Evolutionary conservation across 208 protist genomes (phyloP), one percentile per base, ranked within the genome.

Genomic region (Trichomonas vaginalis): DNA sequence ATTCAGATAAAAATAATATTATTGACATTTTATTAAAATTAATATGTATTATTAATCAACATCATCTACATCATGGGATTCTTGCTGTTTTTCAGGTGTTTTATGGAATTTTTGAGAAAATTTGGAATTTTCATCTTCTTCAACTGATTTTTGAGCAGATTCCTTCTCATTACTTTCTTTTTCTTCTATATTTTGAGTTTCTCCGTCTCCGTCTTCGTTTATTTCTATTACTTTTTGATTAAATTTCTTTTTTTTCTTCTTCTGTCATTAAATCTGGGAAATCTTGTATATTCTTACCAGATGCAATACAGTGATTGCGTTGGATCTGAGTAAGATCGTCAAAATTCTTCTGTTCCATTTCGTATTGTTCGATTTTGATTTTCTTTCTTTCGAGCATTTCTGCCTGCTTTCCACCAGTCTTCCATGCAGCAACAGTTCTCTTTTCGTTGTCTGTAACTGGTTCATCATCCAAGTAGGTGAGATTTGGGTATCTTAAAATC

Each of bases 361-460:
- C 6, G 3, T 86, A 37, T 86, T 96, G 42, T 47, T 90, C 80
- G 21, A 92, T 10, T 21, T 70, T 80, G 17, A 96, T 96, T 42
- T 49, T 49, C 8, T 86, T 39, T 48, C 95, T 49, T 86, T 96
- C 95, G 37, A 32, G 45, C 46, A 47, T 87, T 37, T 96, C 95
- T 87, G 83, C 95, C n/a, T 96, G 61, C 39, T 47, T 86, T 27
- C 86, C 86, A 39, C 86, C 86, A 27, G 39, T 15, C 0, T 46
- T n/a, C 40, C 45, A 92, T 6, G 45, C 45, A 39, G 14, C 86
- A 35, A 40, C 86, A 39, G 39, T 42, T 39, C 40, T 48, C 39
- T 45, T 48, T n/a, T 92, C 86, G 32, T 92, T 48, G 27, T 48
- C 27, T 35, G 15, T 39, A 35, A 92, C 86, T 56, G 86, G 40